Evolutionary conservation across 2,329 filamentous ascomycete genomes (phyloP).

Genomic region (Fusarium humuli): DNA sequence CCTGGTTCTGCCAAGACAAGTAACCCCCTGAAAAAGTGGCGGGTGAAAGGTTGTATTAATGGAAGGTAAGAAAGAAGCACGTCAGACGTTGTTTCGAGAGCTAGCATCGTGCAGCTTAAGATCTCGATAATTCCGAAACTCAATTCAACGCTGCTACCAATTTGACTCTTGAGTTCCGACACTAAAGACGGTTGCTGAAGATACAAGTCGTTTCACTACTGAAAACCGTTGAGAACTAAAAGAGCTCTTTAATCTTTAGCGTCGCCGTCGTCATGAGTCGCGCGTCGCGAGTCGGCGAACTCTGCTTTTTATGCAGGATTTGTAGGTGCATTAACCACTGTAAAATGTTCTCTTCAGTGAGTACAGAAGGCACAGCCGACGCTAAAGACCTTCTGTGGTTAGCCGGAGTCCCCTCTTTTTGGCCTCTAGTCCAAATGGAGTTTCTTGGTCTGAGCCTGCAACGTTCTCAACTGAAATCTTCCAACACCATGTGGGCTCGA

Average conservation of each 20-base stretch:
- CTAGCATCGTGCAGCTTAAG: not conserved
- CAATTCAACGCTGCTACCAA: not conserved
- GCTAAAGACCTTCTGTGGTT: not conserved
- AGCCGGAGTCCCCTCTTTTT: not conserved
- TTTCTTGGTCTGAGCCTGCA: not conserved
- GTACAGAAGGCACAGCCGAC: not conserved
- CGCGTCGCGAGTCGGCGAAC: not conserved
- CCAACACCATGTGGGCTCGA: constrained; percentile 6
- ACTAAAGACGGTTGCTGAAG: not conserved
- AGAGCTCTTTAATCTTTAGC: not conserved
- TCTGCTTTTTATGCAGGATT: not conserved
- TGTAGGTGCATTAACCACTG: not conserved
- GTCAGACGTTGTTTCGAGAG: constrained; percentile 12
- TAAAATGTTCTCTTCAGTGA: constrained; percentile 11
- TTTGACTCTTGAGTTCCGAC: not conserved
- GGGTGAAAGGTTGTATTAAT: not conserved
- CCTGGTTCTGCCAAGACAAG: constrained; percentile 2
- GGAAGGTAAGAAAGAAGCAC: constrained; percentile 9
- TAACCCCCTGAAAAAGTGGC: not conserved
- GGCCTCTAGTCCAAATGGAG: not conserved
- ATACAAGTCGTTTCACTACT: not conserved
- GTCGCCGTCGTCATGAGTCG: not conserved
- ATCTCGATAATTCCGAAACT: constrained; percentile 29
- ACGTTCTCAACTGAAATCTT: not conserved
- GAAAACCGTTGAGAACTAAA: not conserved